Evolutionary conservation across 352 stramenopile genomes (phyloP).

Genomic region (Phytopythium cucurbitacearum): DNA sequence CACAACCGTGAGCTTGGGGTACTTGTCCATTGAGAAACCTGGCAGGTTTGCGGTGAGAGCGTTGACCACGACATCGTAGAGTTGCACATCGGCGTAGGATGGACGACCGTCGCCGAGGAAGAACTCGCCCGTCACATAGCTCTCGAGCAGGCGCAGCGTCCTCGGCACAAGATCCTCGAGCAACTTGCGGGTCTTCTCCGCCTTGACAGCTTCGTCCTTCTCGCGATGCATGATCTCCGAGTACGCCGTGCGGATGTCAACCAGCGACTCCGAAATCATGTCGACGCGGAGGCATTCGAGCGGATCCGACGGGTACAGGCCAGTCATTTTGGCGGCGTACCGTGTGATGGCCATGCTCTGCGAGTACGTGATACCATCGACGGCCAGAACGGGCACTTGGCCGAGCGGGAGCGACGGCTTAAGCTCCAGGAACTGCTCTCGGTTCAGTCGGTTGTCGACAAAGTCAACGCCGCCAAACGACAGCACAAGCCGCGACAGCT

Average conservation of each 20-base stretch:
- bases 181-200: slow-evolving; percentile 36
- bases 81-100: slow-evolving; percentile 46
- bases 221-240: slow-evolving; percentile 28
- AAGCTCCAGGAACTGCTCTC: slow-evolving; percentile 33
- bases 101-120: slow-evolving; percentile 38
- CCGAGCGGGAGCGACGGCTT: slow-evolving; percentile 53
- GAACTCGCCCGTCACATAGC: slow-evolving; percentile 35
- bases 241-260: slow-evolving; percentile 29
- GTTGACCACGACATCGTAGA: slow-evolving; percentile 52
- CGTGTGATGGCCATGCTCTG: slow-evolving; percentile 59
- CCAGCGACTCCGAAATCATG: slow-evolving; percentile 39
- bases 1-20: slow-evolving; percentile 40
- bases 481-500: slow-evolving; percentile 59
- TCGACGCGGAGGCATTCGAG: slow-evolving; percentile 51
- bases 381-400: slow-evolving; percentile 44
- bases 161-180: slow-evolving; percentile 37
- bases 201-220: slow-evolving; percentile 33
- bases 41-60: slow-evolving; percentile 21
- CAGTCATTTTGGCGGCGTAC: slow-evolving; percentile 50
- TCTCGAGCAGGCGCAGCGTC: slow-evolving; percentile 32
- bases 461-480: slow-evolving; percentile 54
- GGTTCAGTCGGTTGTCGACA: slow-evolving; percentile 49
- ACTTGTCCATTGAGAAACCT: slow-evolving; percentile 28
- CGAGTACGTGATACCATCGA: slow-evolving; percentile 41
- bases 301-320: slow-evolving; percentile 52